phyloP scores from a whole-genome alignment of 208 protist genomes.

The Acanthamoeba lenticulata region DNA sequence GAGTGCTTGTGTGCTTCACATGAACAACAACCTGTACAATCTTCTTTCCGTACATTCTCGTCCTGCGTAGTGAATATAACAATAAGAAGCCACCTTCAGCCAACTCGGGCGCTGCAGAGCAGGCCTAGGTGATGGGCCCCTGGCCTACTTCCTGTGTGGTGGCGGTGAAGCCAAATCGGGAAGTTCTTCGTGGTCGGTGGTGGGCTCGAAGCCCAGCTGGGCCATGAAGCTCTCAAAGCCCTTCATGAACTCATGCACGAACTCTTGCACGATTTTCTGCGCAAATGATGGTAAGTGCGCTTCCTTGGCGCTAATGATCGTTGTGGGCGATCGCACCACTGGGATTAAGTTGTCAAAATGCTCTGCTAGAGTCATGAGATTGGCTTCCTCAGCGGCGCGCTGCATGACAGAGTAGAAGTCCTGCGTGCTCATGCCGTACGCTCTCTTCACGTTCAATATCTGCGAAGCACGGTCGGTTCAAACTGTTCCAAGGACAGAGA shows the following conservation, averaged over 20 bases:
- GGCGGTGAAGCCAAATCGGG: too few relatives aligned
- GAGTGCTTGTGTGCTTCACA: too few relatives aligned
- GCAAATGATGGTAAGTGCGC: not conserved
- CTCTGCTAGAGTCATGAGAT: slow-evolving; percentile 1
- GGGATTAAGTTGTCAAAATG: not conserved
- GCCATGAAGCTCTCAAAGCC: slow-evolving; percentile 15
- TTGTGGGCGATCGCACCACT: not conserved
- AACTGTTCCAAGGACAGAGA: not conserved
- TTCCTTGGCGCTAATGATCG: not conserved
- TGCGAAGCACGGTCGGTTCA: not conserved
- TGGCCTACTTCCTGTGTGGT: too few relatives aligned
- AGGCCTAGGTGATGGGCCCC: too few relatives aligned
- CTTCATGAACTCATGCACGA: slow-evolving; percentile 31
- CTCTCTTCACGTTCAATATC: slow-evolving; percentile 52
- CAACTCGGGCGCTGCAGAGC: too few relatives aligned
- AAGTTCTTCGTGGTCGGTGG: too few relatives aligned
- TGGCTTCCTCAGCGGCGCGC: slow-evolving; percentile 1
- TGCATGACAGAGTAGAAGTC: slow-evolving; percentile 34
- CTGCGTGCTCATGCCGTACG: slow-evolving; percentile 41
- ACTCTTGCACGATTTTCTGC: slow-evolving; percentile 25
- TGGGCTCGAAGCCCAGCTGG: slow-evolving; percentile 46
- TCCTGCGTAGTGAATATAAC: too few relatives aligned
- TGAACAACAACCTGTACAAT: too few relatives aligned
- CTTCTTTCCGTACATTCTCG: too few relatives aligned
- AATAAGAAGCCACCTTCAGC: too few relatives aligned